These are phyloP conservation scores for Dictyostelium capitatum DNA, from an alignment of 78 protist species.

Conservation along the genomic window DNA sequence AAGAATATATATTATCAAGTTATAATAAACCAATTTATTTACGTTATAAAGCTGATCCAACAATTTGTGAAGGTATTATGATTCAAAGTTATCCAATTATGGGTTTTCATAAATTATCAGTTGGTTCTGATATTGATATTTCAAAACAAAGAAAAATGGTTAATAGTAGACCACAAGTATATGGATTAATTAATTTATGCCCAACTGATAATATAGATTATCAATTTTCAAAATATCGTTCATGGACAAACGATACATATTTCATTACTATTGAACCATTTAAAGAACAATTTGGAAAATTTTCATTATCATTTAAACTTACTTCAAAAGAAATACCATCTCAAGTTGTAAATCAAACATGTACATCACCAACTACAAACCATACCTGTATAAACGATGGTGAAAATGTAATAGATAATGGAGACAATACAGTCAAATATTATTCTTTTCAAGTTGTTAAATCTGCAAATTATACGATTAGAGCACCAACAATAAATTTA, in stretches of 20 bases:
- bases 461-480: neutral
- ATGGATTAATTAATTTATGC: conserved; percentile 21
- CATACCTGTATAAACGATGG: conserved; percentile 62
- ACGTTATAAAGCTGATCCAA: conserved; percentile 45
- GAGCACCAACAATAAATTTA: conserved; percentile 10
- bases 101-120: neutral
- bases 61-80: conserved; percentile 39
- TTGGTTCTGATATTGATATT: neutral
- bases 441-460: too few species aligned
- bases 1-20: too few species aligned
- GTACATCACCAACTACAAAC: neutral
- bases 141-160: neutral
- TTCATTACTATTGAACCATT: conserved; percentile 2
- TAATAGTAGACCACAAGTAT: neutral
- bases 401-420: neutral
- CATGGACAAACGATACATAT: conserved; percentile 44
- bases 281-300: too few species aligned
- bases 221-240: neutral
- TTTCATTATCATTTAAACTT: neutral
- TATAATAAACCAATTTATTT: neutral
- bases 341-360: neutral
- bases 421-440: neutral
- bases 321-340: neutral
- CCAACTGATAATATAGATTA: conserved; percentile 17
- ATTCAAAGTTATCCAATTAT: neutral